Percentiles rank a stretch among this genome's conserved stretches.
phyloP scores from a whole-genome alignment of 169 alveolate genomes.

The Blepharisma undulans region DNA sequence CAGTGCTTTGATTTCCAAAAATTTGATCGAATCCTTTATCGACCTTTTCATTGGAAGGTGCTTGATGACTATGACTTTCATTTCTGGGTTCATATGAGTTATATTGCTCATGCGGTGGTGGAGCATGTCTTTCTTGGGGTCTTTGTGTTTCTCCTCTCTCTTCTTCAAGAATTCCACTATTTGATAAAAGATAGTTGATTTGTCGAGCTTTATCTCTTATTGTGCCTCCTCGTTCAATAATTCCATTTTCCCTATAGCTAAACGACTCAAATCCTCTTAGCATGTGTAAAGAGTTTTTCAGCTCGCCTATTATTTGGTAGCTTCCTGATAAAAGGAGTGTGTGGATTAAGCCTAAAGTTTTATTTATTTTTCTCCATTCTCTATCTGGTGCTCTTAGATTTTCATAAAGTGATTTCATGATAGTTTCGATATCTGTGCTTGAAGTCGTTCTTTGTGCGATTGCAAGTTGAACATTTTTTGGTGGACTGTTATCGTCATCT shows the following conservation, averaged over 20 bases:
- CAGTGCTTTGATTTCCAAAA: neutral
- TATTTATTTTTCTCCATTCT: neutral
- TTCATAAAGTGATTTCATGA: neutral
- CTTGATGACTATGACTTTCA: neutral
- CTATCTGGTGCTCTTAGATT: neutral
- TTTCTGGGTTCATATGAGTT: neutral
- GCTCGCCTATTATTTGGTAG: neutral
- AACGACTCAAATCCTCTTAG: neutral
- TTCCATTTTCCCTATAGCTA: neutral
- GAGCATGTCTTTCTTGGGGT: neutral
- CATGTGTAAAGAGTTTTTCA: neutral
- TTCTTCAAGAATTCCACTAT: neutral
- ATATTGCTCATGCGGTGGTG: neutral
- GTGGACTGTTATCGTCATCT: neutral
- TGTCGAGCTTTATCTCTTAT: neutral
- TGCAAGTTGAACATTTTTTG: neutral
- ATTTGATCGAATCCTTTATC: neutral
- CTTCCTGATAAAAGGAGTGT: neutral
- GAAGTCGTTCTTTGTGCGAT: neutral
- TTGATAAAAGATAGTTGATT: neutral
- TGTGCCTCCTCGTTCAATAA: neutral
- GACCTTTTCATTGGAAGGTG: neutral
- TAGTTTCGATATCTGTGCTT: neutral
- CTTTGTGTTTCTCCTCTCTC: neutral
- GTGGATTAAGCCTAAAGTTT: neutral